Evolutionary conservation across 225 moss, liverwort and hornwort species (phyloP), one percentile per base, ranked within the genome.

Genomic region (Lunularia cruciata): DNA sequence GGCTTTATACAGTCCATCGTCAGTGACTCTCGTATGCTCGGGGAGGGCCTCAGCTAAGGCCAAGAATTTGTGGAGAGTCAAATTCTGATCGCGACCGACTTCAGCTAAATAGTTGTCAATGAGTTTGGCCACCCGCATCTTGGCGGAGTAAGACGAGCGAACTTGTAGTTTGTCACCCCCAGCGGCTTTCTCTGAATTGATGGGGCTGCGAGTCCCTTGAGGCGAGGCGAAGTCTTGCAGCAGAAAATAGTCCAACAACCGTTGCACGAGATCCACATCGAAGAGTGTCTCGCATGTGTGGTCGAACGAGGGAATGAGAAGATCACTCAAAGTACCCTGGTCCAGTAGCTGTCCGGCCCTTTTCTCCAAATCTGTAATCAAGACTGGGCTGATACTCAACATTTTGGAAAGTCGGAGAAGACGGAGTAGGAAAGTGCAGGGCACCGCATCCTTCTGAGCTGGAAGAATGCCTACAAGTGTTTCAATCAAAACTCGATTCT

Each of bases 1-100:
- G 47, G 92, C 89, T 73, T 86, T 86, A 75, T 95, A 95, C 32
- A 95, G 73, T 22, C 92, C 95, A 52, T 95, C 89, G 63, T 95
- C 90, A 27, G 87, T 86, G 28, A 71, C 68, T 63, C 95, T 70
- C 3, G 95, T 80, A 26, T 82, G 80, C 43, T 87, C 89, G 2
- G 89, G 95, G 12, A 92, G 46, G 27, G 85, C 85, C 59, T 95
- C 95, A 8, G 95, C 95, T 3, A 95, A 82, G 32, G 76, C 71
- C 30, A 88, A 85, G 62, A 95, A 92, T 46, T 95, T 92, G 8
- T 57, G 30, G 60, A 86, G n/a, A 3, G 86, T 83, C 22, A 95
- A 74, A 43, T 92, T 91, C 19, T 82, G 84, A 69, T 92, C 91
- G 8, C 91, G 73, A 19, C 91, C 89, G 13, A 95, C 89, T 42